phyloP scores from a whole-genome alignment of 139 green algal species.

The Chlorella sorokiniana region DNA sequence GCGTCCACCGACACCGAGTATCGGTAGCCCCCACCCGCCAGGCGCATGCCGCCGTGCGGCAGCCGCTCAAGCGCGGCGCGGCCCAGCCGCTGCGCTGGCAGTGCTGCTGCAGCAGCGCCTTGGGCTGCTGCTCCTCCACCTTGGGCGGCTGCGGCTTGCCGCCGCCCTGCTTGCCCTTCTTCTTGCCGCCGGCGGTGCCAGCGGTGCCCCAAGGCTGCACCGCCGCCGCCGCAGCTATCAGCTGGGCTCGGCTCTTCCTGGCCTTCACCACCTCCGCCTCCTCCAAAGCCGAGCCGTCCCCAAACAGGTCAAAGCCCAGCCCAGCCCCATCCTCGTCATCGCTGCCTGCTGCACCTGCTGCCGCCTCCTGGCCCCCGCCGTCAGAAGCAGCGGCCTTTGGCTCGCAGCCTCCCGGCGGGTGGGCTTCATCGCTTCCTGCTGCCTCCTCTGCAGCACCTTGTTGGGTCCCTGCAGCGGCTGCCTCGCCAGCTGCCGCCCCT shows the following conservation, averaged over 20 bases:
- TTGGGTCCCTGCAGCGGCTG: background rate
- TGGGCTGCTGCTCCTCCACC: slow-evolving; percentile 58
- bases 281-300: slow-evolving; percentile 9
- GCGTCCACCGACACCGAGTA: slow-evolving; percentile 52
- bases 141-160: background rate
- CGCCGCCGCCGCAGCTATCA: slow-evolving; percentile 9
- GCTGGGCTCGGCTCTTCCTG: background rate
- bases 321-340: slow-evolving; percentile 37
- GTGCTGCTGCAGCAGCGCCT: slow-evolving; percentile 84
- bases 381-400: too few species aligned
- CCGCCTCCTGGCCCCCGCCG: background rate
- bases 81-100: slow-evolving; percentile 72
- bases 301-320: slow-evolving; percentile 52
- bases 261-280: slow-evolving; percentile 23
- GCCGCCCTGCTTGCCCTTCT: slow-evolving; percentile 37
- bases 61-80: slow-evolving; percentile 73
- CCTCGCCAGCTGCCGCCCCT: background rate
- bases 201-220: slow-evolving; percentile 21
- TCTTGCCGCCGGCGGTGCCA: slow-evolving; percentile 17
- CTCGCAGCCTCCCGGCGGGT: background rate
- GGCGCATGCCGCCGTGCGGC: slow-evolving; percentile 49
- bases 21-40: slow-evolving; percentile 43
- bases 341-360: background rate
- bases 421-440: background rate
- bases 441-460: slow-evolving; percentile 30